Base-by-base conservation (phyloP, 73 alveolate species). In the Uronychia setigera region DNA sequence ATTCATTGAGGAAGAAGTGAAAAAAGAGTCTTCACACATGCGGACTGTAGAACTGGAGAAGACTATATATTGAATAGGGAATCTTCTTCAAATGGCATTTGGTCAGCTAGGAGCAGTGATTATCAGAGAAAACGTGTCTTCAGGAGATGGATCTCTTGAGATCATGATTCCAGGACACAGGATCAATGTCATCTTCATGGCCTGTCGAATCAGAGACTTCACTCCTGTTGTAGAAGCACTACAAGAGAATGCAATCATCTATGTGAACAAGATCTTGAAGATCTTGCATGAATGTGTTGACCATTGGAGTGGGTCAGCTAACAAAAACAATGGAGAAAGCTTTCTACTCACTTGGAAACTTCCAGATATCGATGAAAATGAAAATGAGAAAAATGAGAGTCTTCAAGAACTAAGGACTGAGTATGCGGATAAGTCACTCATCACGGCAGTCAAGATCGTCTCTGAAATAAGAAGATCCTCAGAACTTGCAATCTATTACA, bases 131-230 rank as follows among this genome's bases (percentile, higher is more conserved):
- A 91, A 81, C 80, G 92, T 93, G 59, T 58, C 91, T 0, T 76
- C 87, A 30, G 92, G 91, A 9, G 92, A 89, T 60, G 91, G 92
- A 5, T 80, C 91, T 29, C 87, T 90, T 0, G 94, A 93, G 75
- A 93, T 93, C 58, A 90, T 93, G 93, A 91, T 79, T 19, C 93
- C 92, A 30, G 96, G 93, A 25, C 96, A 88, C 79, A 86, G 92
- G 67, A 83, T 92, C 57, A 84, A 91, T 77, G 94, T 82, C 26
- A 87, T 90, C 79, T 80, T 91, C 83, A 78, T 84, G 92, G 91
- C 84, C 30, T 67, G 90, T 33, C 5, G 88, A 46, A 88, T 89
- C 35, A 60, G 87, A 30, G 89, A 93, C 35, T 91, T 86, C 80
- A 85, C 87, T 0, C 87, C 29, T 1, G 80, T 93, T 0, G 60